Evolutionary conservation across 164 flowering plant genomes (phyloP), one percentile per base, ranked within the genome.

Genomic region (Dillenia suffruticosa): DNA sequence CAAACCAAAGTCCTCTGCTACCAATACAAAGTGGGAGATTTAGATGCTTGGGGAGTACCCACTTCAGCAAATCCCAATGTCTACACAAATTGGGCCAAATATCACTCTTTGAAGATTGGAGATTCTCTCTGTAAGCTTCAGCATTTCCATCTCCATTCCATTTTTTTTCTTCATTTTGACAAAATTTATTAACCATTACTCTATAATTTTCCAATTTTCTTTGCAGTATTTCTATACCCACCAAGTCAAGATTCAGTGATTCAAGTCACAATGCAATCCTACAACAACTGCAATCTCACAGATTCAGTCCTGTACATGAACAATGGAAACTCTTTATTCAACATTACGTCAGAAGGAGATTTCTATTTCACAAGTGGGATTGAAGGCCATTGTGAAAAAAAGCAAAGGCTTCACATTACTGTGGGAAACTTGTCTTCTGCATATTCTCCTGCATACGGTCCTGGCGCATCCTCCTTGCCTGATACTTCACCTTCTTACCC

Each of bases 201-300:
- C 9, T 12, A 12, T 51, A 26, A 10, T 55, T 54, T 55, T 9
- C 8, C 10, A 7, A 5, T 49, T 49, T 10, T 11, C 8, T 68
- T 19, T 67, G 60, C 84, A 94, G 97, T 92, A 72, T 92, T 92
- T 61, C 75, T 95, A 46, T 92, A 88, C 71, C 97, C 99, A 63
- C 99, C 99, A 65, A 92, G 91, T 70, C 85, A 90, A 73, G 97
- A 95, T 70, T 95, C 99, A 61, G 83, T 92, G 63, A 73, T 90
- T 26, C 97, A 90, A 80, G 91, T 92, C 1, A 83, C 90, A 44
- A 71, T 63, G 51, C 49, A 76, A 61, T 63, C 84, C 6, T 95
- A 77, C 87, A 75, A 71, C 16, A 58, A 68, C 65, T 95, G 99
- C 83, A 84, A 87, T 74, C 61, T 78, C 2, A 79, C 68, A 67